Conservation (phyloP, 73 alveolate genomes). For the Urostyla sp. region DNA sequence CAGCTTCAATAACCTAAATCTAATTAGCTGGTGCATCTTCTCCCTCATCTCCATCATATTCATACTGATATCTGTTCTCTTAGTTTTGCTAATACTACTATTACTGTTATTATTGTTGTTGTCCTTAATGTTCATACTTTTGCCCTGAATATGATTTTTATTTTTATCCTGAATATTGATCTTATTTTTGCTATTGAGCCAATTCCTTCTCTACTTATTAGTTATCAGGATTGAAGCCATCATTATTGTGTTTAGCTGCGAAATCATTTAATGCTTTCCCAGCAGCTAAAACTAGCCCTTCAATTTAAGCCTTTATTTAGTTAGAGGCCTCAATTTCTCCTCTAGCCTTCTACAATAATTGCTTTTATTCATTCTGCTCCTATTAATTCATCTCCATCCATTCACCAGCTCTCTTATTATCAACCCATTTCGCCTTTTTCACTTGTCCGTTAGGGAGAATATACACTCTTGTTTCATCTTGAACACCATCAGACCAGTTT, state of each 20-base stretch:
- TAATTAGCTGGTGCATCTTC: not conserved
- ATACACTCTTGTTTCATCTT: constrained; percentile 69
- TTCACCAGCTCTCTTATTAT: constrained; percentile 17
- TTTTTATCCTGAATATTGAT: not conserved
- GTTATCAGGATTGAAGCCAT: constrained; percentile 27
- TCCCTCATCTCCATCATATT: constrained; percentile 8
- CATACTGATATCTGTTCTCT: not conserved
- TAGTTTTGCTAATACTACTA: too few relatives aligned
- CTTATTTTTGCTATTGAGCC: not conserved
- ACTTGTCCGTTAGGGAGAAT: constrained; percentile 43
- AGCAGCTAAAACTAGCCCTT: too few relatives aligned
- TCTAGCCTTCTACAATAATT: constrained; percentile 16
- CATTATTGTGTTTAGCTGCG: constrained; percentile 13
- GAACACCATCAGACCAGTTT: constrained; percentile 85
- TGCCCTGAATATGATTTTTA: not conserved
- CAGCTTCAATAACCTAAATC: constrained; percentile 34
- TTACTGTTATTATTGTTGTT: not conserved
- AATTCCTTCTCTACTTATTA: constrained; percentile 11
- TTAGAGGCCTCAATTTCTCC: constrained; percentile 15
- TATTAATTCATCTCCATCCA: constrained; percentile 41
- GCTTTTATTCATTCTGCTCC: constrained; percentile 16
- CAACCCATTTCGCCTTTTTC: constrained; percentile 39
- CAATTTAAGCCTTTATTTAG: not conserved
- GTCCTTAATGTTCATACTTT: not conserved
- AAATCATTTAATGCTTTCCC: too few relatives aligned